phyloP scores from a whole-genome alignment of 495 filamentous ascomycete genomes.

The Lophiotrema nucula region DNA sequence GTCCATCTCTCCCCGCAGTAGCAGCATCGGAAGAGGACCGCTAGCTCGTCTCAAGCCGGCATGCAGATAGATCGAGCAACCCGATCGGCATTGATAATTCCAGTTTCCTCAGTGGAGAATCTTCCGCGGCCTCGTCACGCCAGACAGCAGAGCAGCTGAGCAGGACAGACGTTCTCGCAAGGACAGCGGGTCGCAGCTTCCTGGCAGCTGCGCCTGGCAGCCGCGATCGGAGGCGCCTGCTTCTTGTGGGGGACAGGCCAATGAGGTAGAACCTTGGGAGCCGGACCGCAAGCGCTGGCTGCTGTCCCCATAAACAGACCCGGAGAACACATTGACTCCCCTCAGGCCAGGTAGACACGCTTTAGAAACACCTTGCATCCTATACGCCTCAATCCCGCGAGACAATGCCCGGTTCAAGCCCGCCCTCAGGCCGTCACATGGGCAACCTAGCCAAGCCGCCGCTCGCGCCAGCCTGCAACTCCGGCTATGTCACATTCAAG shows the following conservation, averaged over 20 bases:
- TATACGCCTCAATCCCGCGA: not conserved
- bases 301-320: not conserved
- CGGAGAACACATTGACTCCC: no score
- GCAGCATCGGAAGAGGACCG: not conserved
- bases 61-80: conserved; percentile 9
- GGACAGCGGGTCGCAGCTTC: no score
- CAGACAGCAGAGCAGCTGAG: no score
- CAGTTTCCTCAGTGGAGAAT: not conserved
- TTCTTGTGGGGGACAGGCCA: no score
- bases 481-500: conserved; percentile 15
- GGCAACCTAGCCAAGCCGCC: conserved; percentile 9
- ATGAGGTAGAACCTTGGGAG: not conserved
- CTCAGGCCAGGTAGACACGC: no score
- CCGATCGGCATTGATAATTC: conserved; percentile 6
- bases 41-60: not conserved
- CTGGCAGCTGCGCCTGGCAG: no score
- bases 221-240: no score
- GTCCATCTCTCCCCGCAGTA: conserved; percentile 21
- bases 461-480: conserved; percentile 6
- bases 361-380: not conserved
- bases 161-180: no score
- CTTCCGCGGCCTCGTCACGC: no score
- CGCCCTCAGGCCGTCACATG: conserved; percentile 9
- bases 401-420: not conserved
- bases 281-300: no score